Conservation (phyloP, 441 rosid species). For the Populus hybrid region DNA sequence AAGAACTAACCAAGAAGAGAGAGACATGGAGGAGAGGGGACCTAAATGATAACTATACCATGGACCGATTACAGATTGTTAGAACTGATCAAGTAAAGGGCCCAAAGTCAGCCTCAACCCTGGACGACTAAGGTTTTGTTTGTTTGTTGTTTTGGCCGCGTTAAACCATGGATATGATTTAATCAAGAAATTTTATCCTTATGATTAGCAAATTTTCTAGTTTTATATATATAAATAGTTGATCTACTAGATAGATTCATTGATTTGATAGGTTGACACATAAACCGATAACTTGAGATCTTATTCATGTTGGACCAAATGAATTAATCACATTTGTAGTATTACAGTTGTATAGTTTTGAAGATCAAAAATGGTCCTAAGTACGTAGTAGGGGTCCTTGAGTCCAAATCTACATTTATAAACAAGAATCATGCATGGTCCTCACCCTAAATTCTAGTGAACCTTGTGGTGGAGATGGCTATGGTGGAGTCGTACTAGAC, state of each 20-base stretch:
- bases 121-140: not conserved
- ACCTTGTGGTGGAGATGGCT: not conserved
- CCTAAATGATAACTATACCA: not conserved
- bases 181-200: too few species aligned
- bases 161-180: too few species aligned
- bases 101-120: not conserved
- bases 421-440: slow-evolving; percentile 23
- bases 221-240: too few species aligned
- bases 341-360: slow-evolving; percentile 6
- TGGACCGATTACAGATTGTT: slow-evolving; percentile 31
- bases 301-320: not conserved
- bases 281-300: not conserved
- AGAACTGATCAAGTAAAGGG: not conserved
- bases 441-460: not conserved
- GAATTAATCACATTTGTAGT: not conserved
- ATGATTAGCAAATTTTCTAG: too few species aligned
- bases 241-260: too few species aligned
- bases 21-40: slow-evolving; percentile 8
- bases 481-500: not conserved
- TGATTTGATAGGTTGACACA: not conserved
- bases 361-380: slow-evolving; percentile 29
- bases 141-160: too few species aligned
- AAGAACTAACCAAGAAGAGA: not conserved
- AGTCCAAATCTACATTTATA: not conserved
- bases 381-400: slow-evolving; percentile 21